Percentiles rank a stretch among this genome's conserved stretches.
Evolutionary conservation across 2,329 filamentous ascomycete species (phyloP).

Genomic region (Sporothrix protearum): DNA sequence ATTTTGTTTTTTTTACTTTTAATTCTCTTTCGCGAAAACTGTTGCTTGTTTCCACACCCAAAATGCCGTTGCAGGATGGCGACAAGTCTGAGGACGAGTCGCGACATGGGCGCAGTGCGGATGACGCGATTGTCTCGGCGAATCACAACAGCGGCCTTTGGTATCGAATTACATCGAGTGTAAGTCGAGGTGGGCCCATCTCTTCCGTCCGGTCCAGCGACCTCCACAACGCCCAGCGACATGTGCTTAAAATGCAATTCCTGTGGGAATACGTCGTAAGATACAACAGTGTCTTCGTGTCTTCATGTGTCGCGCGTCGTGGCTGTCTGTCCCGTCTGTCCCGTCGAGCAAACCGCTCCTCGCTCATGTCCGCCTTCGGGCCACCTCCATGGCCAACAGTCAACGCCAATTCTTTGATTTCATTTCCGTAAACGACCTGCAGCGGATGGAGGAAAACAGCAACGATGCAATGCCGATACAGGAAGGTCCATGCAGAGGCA

Average conservation of each 20-base stretch:
- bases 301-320: neutral
- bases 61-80: too few relatives aligned
- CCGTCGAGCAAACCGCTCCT: too few relatives aligned
- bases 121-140: conserved; percentile 14
- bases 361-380: neutral
- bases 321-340: neutral
- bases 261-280: too few relatives aligned
- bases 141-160: conserved; percentile 15
- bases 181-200: neutral
- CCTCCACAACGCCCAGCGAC: neutral
- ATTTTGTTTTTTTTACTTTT: neutral
- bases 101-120: conserved; percentile 6
- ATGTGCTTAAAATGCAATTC: neutral
- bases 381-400: neutral
- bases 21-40: neutral
- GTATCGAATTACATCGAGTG: neutral
- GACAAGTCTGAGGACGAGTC: neutral
- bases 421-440: neutral
- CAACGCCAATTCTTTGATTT: neutral
- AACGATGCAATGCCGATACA: neutral
- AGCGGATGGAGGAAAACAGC: neutral
- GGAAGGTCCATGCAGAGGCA: neutral
- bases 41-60: neutral
- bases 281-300: neutral
- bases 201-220: neutral